Percentiles rank a stretch among this genome's conserved stretches.
Conservation (phyloP, 176 grass and related monocot species). For the Tillandsia leiboldiana region DNA sequence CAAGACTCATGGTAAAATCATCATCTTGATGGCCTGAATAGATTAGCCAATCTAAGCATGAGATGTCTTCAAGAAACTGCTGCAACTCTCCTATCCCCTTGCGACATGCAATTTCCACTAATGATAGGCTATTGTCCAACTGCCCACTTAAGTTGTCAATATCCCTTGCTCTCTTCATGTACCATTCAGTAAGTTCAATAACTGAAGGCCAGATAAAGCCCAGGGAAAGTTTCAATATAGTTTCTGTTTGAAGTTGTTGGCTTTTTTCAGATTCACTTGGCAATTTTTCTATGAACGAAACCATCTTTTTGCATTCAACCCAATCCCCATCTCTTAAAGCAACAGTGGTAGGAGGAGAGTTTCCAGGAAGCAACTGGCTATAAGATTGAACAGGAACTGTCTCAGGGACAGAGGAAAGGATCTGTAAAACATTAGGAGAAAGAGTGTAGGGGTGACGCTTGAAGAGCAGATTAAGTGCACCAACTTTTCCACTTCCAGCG, state of each 20-base stretch:
- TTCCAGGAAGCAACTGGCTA: slow-evolving; percentile 74
- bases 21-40: slow-evolving; percentile 52
- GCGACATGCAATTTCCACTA: slow-evolving; percentile 68
- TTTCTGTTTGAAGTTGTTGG: slow-evolving; percentile 59
- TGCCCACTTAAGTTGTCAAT: slow-evolving; percentile 97
- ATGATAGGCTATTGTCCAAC: slow-evolving; percentile 72
- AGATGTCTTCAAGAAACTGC: slow-evolving; percentile 66
- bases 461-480: slow-evolving; percentile 89
- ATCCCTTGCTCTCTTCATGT: slow-evolving; percentile 66
- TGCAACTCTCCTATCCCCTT: slow-evolving; percentile 60
- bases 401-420: slow-evolving; percentile 84
- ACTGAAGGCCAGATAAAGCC: slow-evolving; percentile 77
- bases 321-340: slow-evolving; percentile 79
- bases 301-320: slow-evolving; percentile 81
- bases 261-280: slow-evolving; percentile 32
- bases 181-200: slow-evolving; percentile 72
- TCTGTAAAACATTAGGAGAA: slow-evolving; percentile 43
- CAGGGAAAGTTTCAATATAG: slow-evolving; percentile 45
- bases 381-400: slow-evolving; percentile 82
- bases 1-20: slow-evolving; percentile 67
- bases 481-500: slow-evolving; percentile 93
- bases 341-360: slow-evolving; percentile 44
- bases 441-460: slow-evolving; percentile 92
- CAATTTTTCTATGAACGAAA: slow-evolving; percentile 47
- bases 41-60: slow-evolving; percentile 59